Evolutionary conservation across 352 stramenopile genomes (phyloP).

Genomic region (Pythium guiyangense): DNA sequence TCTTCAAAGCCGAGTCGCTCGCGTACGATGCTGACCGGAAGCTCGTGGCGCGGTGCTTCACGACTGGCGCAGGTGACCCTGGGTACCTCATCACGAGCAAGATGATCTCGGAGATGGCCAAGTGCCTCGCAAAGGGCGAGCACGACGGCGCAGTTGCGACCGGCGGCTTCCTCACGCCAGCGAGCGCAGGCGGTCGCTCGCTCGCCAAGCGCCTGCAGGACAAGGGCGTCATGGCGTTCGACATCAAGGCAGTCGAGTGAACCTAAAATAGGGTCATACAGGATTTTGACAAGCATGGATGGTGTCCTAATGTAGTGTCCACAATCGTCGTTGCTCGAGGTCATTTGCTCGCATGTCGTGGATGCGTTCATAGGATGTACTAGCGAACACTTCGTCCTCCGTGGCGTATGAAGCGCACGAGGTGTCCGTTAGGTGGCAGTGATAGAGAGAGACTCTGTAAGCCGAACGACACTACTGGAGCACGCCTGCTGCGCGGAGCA

Average conservation of each 20-base stretch:
- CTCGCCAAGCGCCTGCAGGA: conserved; percentile 27
- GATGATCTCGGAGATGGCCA: conserved; percentile 36
- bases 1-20: conserved; percentile 44
- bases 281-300: no score
- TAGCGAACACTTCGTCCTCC: no score
- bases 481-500: no score
- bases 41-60: conserved; percentile 17
- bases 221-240: conserved; percentile 34
- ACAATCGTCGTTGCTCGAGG: no score
- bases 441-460: no score
- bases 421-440: no score
- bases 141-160: conserved; percentile 14
- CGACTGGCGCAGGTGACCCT: conserved; percentile 22
- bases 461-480: no score
- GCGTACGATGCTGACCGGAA: conserved; percentile 27
- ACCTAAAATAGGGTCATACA: no score
- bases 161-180: conserved; percentile 37
- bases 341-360: no score
- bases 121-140: conserved; percentile 30
- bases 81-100: conserved; percentile 36
- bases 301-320: no score
- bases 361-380: no score
- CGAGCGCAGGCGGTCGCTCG: conserved; percentile 31
- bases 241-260: conserved; percentile 16
- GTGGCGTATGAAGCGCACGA: no score